Evolutionary conservation across 768 basidiomycete species (phyloP).

Genomic region (Russula ochroleuca): DNA sequence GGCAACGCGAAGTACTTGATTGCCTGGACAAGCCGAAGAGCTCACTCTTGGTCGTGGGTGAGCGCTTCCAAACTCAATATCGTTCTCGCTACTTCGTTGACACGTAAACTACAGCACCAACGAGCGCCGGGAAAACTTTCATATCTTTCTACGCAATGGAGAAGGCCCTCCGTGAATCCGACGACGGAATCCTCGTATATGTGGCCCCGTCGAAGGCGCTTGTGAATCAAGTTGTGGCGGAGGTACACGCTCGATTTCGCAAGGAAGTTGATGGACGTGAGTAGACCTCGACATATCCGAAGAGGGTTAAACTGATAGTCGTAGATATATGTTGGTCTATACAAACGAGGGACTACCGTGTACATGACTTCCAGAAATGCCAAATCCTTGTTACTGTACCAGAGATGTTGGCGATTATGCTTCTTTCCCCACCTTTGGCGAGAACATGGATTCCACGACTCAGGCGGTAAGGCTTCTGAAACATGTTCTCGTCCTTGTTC

Average conservation of each 20-base stretch:
- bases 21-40: conserved; percentile 49
- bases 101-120: conserved; percentile 45
- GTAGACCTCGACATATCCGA: conserved; percentile 27
- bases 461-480: conserved; percentile 42
- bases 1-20: conserved; percentile 66
- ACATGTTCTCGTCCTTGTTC: too few species aligned
- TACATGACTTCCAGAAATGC: conserved; percentile 59
- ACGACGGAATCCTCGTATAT: conserved; percentile 66
- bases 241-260: conserved; percentile 66
- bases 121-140: conserved; percentile 73
- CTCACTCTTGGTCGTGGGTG: conserved; percentile 65
- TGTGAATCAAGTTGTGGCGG: conserved; percentile 66
- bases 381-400: conserved; percentile 75
- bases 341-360: conserved; percentile 59
- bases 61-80: conserved; percentile 27
- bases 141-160: conserved; percentile 79
- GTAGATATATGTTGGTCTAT: conserved; percentile 60
- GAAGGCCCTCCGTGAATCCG: conserved; percentile 53
- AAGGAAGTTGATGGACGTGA: conserved; percentile 48
- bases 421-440: conserved; percentile 63
- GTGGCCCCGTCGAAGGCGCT: conserved; percentile 74
- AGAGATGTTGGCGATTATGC: conserved; percentile 63
- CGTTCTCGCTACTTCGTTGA: neutral
- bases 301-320: conserved; percentile 5
- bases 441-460: conserved; percentile 57